Conservation (phyloP, 2,329 filamentous ascomycete genomes). For the Fusarium anguioides region DNA sequence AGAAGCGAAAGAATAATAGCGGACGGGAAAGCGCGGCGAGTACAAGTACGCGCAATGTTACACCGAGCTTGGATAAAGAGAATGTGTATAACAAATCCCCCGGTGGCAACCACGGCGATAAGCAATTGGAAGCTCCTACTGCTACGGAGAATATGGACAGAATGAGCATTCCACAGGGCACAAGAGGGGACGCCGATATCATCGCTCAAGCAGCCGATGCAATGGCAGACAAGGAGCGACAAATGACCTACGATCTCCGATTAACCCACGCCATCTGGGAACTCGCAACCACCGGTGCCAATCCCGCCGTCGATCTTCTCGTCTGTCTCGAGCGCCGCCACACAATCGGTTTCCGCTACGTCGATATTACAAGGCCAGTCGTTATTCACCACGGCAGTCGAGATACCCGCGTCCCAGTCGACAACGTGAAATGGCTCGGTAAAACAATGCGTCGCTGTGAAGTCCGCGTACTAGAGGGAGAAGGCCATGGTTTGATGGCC, state of each 20-base stretch:
- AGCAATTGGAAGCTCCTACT: constrained; percentile 38
- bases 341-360: constrained; percentile 94
- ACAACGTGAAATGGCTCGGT: constrained; percentile 94
- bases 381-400: constrained; percentile 94
- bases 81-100: constrained; percentile 52
- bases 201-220: constrained; percentile 68
- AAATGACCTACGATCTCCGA: constrained; percentile 81
- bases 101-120: constrained; percentile 40
- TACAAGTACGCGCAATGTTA: constrained; percentile 51
- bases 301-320: constrained; percentile 91
- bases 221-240: constrained; percentile 76
- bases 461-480: constrained; percentile 87
- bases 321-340: constrained; percentile 92
- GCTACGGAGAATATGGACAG: constrained; percentile 63
- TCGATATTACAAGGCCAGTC: constrained; percentile 90
- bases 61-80: constrained; percentile 61
- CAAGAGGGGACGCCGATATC: constrained; percentile 44
- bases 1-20: constrained; percentile 67
- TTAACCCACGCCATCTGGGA: constrained; percentile 96
- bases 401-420: constrained; percentile 91
- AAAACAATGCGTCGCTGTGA: constrained; percentile 95
- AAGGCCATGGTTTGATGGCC: constrained; percentile 96
- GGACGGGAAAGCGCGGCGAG: constrained; percentile 52
- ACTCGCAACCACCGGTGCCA: constrained; percentile 87
- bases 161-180: constrained; percentile 50